These are phyloP conservation scores for Magnolia changhungtana DNA, from an alignment of 164 flowering plant genomes.

Conservation along the genomic window DNA sequence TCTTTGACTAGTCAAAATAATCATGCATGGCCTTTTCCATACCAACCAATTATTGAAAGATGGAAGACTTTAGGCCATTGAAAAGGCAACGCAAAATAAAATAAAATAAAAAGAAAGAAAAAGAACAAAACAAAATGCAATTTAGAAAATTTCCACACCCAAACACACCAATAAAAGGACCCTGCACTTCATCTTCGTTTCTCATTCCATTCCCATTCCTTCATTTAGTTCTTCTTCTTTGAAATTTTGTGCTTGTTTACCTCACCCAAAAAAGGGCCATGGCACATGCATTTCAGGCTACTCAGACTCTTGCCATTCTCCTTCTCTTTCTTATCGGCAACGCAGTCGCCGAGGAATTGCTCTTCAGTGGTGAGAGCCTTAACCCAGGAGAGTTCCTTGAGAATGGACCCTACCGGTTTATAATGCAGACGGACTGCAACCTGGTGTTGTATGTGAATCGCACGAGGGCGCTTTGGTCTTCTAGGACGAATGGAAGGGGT, in stretches of 20 bases:
- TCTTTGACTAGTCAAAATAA: too few species aligned
- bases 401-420: conserved; percentile 13
- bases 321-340: not conserved
- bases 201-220: not conserved
- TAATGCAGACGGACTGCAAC: conserved; percentile 17
- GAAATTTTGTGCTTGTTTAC: not conserved
- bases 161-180: not conserved
- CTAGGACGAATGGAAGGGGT: conserved; percentile 10
- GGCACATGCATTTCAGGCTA: not conserved
- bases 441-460: conserved; percentile 11
- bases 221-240: too few species aligned
- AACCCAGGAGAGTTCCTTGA: conserved; percentile 10
- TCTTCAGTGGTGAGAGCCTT: conserved; percentile 14
- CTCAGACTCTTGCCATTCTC: not conserved
- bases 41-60: too few species aligned
- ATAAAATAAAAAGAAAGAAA: too few species aligned
- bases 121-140: too few species aligned
- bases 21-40: too few species aligned
- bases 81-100: too few species aligned
- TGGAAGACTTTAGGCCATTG: too few species aligned
- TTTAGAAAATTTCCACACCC: too few species aligned
- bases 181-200: not conserved
- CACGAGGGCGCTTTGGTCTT: conserved; percentile 7
- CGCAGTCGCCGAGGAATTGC: conserved; percentile 10
- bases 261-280: not conserved